Percentiles rank a stretch among this genome's conserved stretches.
phyloP scores from a whole-genome alignment of 139 green algal genomes.

The Axilococcus clingmanii region DNA sequence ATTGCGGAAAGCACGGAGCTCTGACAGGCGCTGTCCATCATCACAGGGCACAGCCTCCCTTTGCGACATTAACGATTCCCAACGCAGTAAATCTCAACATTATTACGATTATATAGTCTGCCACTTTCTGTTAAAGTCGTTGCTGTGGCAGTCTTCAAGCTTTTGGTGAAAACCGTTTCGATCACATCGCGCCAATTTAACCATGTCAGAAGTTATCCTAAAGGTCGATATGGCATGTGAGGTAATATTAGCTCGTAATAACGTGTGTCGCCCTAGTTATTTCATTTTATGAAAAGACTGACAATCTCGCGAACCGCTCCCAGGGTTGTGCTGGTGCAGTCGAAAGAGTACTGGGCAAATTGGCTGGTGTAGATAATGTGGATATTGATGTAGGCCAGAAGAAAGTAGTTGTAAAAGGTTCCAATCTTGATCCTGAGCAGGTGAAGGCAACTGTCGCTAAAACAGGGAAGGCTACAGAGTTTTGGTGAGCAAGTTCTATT shows the following conservation, averaged over 20 bases:
- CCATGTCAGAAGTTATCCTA: constrained; percentile 20
- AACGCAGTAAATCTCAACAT: too few species aligned
- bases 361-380: constrained; percentile 18
- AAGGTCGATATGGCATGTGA: constrained; percentile 33
- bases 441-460: constrained; percentile 28
- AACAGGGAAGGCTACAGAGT: constrained; percentile 22
- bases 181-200: too few species aligned
- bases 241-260: constrained; percentile 6
- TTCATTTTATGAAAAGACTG: background rate
- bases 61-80: too few species aligned
- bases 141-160: too few species aligned
- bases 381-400: constrained; percentile 19
- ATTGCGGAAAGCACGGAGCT: too few species aligned
- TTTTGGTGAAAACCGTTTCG: too few species aligned
- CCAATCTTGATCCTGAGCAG: constrained; percentile 2
- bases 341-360: constrained; percentile 16
- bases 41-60: too few species aligned
- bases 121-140: too few species aligned
- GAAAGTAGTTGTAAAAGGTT: constrained; percentile 12
- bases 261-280: background rate
- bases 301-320: background rate
- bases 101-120: too few species aligned
- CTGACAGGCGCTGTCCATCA: too few species aligned
- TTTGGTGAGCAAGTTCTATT: too few species aligned
- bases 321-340: constrained; percentile 31